Evolutionary conservation across 306 rosid genomes (phyloP), one percentile per base, ranked within the genome.

Genomic region (barrel medic (Medicago truncatula)): DNA sequence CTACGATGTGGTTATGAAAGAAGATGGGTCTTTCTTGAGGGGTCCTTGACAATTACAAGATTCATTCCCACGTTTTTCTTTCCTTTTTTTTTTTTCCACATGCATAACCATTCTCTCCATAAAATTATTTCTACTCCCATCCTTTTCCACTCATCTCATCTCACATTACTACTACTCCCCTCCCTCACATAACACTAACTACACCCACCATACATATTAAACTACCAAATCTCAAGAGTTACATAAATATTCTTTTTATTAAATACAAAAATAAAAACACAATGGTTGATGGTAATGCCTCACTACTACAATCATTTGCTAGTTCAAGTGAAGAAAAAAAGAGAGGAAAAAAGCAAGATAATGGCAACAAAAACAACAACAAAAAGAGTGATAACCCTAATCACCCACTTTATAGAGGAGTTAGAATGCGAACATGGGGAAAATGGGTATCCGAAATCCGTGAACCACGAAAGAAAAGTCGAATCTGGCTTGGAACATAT

Each of bases 361-460:
- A 83, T 31, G 86, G 85, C 7, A 73, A 5, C 46, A 78, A n/a
- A n/a, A n/a, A 5, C 49, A 46, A 2, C 8, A 39, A 4, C 3
- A 75, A 3, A 3, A 31, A 14, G 1, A 4, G 71, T 57, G 73
- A 0, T 21, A 67, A 15, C 34, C 76, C 79, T 72, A 84, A 83
- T 31, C 98, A 95, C 64, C 89, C 97, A 1, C 83, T 85, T 6
- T 95, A 90, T 80, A 85, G 97, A 81, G 99, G 99, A 36, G 97
- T 95, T 21, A 86, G 99, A 88, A 95, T 92, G 99, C 81, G 99
- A 57, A 64, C 91, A 0, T 95, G 99, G 99, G 99, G 99, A 4
- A 95, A 89, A 69, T 95, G 99, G 99, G 99, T 95, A 4, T 95
- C 99, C 20, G 99, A 95, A 89, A 95, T 95, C 83, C 89, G 99